Conservation (phyloP, 208 protist species). For the Naegleria lovaniensis region DNA sequence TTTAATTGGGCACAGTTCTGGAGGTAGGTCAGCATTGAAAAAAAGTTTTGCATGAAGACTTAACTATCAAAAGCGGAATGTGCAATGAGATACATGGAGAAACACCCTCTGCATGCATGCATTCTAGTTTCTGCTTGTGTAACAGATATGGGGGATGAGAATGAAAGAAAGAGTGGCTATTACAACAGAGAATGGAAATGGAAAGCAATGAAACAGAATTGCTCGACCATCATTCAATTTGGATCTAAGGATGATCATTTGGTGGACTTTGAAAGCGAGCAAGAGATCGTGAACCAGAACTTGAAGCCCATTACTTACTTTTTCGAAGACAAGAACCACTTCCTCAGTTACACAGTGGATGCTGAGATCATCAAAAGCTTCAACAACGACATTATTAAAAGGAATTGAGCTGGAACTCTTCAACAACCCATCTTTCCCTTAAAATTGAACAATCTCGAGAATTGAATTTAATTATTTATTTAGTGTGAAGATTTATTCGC, state of each 20-base stretch:
- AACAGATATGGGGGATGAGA: not conserved
- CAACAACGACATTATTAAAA: not conserved
- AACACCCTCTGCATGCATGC: not conserved
- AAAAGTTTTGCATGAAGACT: too few relatives aligned
- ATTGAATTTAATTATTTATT: not conserved
- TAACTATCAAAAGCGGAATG: too few relatives aligned
- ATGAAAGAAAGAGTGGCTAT: slow-evolving; percentile 5
- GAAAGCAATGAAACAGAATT: not conserved
- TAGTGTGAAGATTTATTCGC: not conserved
- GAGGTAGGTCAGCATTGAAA: not conserved
- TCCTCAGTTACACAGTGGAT: not conserved
- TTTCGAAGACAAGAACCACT: not conserved
- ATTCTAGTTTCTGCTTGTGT: not conserved
- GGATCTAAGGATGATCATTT: not conserved
- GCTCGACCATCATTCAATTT: not conserved
- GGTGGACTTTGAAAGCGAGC: not conserved
- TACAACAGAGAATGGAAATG: slow-evolving; percentile 17
- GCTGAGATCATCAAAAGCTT: not conserved
- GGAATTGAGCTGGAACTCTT: too few relatives aligned
- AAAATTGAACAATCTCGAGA: too few relatives aligned
- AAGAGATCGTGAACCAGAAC: not conserved
- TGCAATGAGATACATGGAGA: not conserved
- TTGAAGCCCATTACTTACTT: not conserved
- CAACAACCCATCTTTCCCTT: too few relatives aligned
- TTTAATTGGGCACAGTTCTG: not conserved